Evolutionary conservation across 805 yeast species (phyloP).

Genomic region (Kodamaea fukazawae): DNA sequence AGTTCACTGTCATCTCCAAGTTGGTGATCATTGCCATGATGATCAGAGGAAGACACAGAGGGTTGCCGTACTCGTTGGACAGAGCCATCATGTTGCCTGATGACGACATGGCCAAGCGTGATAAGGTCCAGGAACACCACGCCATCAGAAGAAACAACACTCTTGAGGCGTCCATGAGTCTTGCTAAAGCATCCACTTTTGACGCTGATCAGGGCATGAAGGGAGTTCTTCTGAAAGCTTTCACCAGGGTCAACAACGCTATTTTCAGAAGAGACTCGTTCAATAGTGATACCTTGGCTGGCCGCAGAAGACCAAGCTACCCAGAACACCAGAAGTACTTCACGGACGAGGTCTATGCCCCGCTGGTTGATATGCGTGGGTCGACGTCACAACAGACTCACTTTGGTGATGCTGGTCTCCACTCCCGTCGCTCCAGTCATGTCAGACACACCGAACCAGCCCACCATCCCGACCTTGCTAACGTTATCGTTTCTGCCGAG

Average conservation of each 20-base stretch:
- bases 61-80: slow-evolving; percentile 88
- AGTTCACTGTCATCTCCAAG: slow-evolving; percentile 72
- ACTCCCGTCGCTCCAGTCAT: no score
- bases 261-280: neutral
- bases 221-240: slow-evolving; percentile 6
- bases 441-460: no score
- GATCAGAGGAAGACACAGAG: slow-evolving; percentile 95
- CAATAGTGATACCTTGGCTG: neutral
- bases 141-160: slow-evolving; percentile 33
- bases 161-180: slow-evolving; percentile 17
- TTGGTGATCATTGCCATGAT: slow-evolving; percentile 83
- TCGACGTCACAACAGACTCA: no score
- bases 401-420: no score
- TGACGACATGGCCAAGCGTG: slow-evolving; percentile 60
- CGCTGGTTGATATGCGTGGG: no score
- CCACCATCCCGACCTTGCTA: no score
- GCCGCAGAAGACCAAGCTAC: neutral
- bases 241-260: slow-evolving; percentile 1
- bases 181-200: slow-evolving; percentile 11
- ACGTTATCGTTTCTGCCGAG: no score
- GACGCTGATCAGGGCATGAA: slow-evolving; percentile 2
- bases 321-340: neutral
- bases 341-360: no score
- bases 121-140: slow-evolving; percentile 56
- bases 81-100: slow-evolving; percentile 89